phyloP scores from a whole-genome alignment of 1,284 basidiomycete species.

The Cryptococcus depauperatus region DNA sequence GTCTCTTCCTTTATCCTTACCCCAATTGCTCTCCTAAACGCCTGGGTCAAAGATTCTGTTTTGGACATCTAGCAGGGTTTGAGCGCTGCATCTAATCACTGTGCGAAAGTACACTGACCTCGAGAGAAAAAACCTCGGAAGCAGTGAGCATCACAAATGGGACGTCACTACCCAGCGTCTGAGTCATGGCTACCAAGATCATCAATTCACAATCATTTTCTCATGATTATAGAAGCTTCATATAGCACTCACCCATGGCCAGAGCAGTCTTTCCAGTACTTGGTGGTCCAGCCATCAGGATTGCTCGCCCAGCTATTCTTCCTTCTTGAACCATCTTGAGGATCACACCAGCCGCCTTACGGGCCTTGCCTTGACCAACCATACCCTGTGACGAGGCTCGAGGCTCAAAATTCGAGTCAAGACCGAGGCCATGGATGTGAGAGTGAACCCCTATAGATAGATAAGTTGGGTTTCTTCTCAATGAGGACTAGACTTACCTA shows the following conservation, averaged over 20 bases:
- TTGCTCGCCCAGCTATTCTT: constrained; percentile 85
- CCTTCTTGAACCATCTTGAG: constrained; percentile 97
- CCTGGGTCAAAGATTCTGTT: constrained; percentile 95
- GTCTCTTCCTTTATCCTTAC: constrained; percentile 97
- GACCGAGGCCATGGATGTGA: constrained; percentile 89
- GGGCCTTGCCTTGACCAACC: constrained; percentile 90
- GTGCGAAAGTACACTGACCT: constrained; percentile 38
- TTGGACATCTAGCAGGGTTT: constrained; percentile 66
- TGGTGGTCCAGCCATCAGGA: constrained; percentile 92
- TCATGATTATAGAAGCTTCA: neutral
- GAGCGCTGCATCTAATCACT: neutral
- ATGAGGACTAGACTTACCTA: constrained; percentile 52
- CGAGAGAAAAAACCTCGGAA: constrained; percentile 93
- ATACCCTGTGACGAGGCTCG: constrained; percentile 78
- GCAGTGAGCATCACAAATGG: constrained; percentile 96
- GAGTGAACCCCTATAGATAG: constrained; percentile 72
- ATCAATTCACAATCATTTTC: constrained; percentile 6
- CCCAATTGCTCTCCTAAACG: constrained; percentile 89
- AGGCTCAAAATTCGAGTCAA: constrained; percentile 84
- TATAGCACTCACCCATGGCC: constrained; percentile 65
- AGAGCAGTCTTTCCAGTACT: constrained; percentile 97
- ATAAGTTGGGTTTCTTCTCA: neutral
- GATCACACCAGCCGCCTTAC: constrained; percentile 94
- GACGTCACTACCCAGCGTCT: constrained; percentile 84
- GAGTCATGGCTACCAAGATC: constrained; percentile 94